Percentiles rank a stretch among this genome's conserved stretches.
phyloP scores from a whole-genome alignment of 1,284 basidiomycete genomes.

The Gomphus sp. region DNA sequence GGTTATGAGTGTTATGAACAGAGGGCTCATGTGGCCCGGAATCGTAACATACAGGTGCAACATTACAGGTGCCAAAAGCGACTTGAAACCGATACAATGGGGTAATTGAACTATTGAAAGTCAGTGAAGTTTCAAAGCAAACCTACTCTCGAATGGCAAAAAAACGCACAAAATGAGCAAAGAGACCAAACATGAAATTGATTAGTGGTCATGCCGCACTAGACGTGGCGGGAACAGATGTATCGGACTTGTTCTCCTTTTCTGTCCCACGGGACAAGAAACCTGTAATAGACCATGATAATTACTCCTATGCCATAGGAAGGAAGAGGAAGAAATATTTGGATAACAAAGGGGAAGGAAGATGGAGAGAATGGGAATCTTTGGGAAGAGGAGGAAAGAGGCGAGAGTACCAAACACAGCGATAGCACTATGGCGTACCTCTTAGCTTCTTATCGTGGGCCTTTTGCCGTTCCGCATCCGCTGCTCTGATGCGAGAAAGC shows the following conservation, averaged over 20 bases:
- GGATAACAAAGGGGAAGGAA: background rate
- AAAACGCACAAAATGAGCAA: background rate
- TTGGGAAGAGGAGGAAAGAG: too few relatives aligned
- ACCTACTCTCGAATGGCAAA: constrained; percentile 9
- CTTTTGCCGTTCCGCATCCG: constrained; percentile 57
- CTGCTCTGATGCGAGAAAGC: constrained; percentile 43
- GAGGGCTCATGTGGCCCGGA: too few relatives aligned
- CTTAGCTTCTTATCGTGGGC: constrained; percentile 62
- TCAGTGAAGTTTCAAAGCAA: background rate
- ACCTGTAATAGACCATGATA: background rate
- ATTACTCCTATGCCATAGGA: background rate
- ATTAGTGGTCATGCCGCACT: background rate
- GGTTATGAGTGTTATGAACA: too few relatives aligned
- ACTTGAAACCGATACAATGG: background rate
- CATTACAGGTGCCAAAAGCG: background rate
- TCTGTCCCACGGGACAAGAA: constrained; percentile 4
- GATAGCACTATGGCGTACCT: constrained; percentile 31
- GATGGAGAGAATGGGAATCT: too few relatives aligned
- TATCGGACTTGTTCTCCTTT: background rate
- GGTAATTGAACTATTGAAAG: background rate
- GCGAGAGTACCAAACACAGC: too few relatives aligned
- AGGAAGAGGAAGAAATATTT: background rate
- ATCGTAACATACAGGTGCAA: background rate
- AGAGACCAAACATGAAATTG: background rate
- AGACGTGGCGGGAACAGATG: background rate